Evolutionary conservation across 2,329 filamentous ascomycete species (phyloP).

Genomic region (Pyrenochaeta sp.): DNA sequence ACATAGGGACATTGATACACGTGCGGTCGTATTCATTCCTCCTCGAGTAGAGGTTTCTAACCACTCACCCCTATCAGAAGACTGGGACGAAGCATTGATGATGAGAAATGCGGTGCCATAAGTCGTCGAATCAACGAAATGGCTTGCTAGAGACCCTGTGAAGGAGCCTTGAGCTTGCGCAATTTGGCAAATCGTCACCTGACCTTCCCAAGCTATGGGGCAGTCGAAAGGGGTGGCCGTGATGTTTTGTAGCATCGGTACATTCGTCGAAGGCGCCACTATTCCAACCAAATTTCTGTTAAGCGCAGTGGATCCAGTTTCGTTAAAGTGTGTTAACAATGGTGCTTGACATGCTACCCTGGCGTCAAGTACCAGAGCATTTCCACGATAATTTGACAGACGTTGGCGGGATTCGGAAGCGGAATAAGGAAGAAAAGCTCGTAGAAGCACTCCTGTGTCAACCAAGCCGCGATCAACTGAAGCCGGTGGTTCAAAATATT

Average conservation of each 20-base stretch:
- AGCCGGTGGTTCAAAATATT: slow-evolving; percentile 3
- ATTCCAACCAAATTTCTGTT: not conserved
- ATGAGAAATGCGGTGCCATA: slow-evolving; percentile 15
- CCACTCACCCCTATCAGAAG: not conserved
- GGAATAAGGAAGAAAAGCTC: slow-evolving; percentile 14
- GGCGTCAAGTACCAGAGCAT: slow-evolving; percentile 13
- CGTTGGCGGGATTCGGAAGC: slow-evolving; percentile 9
- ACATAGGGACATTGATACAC: slow-evolving; percentile 7
- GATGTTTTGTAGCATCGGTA: slow-evolving; percentile 4
- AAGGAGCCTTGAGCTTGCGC: not conserved
- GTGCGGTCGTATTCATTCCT: not conserved
- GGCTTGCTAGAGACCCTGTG: slow-evolving; percentile 4
- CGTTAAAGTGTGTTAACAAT: not conserved
- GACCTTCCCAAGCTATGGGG: slow-evolving; percentile 2
- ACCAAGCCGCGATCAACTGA: not conserved
- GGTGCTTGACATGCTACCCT: slow-evolving; percentile 17
- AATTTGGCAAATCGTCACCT: slow-evolving; percentile 12
- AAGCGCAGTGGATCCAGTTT: not conserved
- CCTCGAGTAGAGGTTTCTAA: not conserved
- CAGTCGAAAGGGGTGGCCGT: slow-evolving; percentile 4
- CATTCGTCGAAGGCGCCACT: not conserved
- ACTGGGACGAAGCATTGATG: not conserved
- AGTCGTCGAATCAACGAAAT: slow-evolving; percentile 9
- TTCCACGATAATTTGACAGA: slow-evolving; percentile 8
- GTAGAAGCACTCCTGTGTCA: slow-evolving; percentile 14